Conservation (phyloP, 169 alveolate species). For the Plasmodium vinckei region DNA sequence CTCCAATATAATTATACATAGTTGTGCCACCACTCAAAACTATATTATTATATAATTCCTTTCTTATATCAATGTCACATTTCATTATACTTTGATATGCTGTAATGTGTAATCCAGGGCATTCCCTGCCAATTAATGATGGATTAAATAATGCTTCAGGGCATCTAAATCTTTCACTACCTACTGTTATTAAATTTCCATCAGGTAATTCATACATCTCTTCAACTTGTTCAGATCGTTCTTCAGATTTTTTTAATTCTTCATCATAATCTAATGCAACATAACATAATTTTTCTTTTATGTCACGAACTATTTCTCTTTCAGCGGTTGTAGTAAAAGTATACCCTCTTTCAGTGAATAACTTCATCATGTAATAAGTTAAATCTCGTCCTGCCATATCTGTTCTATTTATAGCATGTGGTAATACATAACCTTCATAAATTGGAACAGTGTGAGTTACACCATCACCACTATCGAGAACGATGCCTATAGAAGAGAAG, state of each 20-base stretch:
- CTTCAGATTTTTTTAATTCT: conserved; percentile 91
- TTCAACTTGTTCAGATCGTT: conserved; percentile 93
- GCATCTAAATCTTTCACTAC: conserved; percentile 97
- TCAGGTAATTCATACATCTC: conserved; percentile 99
- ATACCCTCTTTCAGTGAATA: conserved; percentile 97
- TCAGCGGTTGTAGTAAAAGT: conserved; percentile 97
- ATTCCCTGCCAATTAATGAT: conserved; percentile 93
- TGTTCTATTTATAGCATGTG: conserved; percentile 96
- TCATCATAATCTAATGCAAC: conserved; percentile 97
- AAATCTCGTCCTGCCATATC: conserved; percentile 99
- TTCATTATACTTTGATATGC: conserved; percentile 96
- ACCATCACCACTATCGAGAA: conserved; percentile 99
- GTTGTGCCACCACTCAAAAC: conserved; percentile 99
- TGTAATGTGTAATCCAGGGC: conserved; percentile 96
- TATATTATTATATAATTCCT: conserved; percentile 95
- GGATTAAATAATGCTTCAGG: conserved; percentile 99
- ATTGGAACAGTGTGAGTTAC: conserved; percentile 99
- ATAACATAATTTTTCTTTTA: conserved; percentile 97
- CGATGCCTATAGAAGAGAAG: conserved; percentile 81
- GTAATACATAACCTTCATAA: conserved; percentile 99
- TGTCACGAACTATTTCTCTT: conserved; percentile 97
- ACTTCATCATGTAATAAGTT: conserved; percentile 95
- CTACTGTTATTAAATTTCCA: conserved; percentile 96
- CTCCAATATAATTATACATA: conserved; percentile 97
- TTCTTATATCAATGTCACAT: conserved; percentile 97